Percentiles rank a stretch among this genome's conserved stretches.
These are phyloP conservation scores for Penicillium hesseltinei DNA, from an alignment of 2,329 filamentous ascomycete species.

Conservation along the genomic window DNA sequence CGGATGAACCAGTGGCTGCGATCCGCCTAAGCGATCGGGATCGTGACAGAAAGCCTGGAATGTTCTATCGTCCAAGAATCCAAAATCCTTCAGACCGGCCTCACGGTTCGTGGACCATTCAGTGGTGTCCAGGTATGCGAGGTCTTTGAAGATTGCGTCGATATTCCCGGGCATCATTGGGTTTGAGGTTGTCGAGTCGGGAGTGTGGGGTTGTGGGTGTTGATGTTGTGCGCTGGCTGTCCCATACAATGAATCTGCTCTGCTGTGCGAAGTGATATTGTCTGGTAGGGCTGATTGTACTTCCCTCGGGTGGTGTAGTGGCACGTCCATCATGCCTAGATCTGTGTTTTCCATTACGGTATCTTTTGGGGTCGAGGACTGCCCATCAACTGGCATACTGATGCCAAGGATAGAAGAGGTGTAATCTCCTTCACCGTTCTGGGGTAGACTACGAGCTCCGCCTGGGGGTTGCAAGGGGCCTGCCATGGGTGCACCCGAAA, in stretches of 20 bases:
- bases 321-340: slow-evolving; percentile 23
- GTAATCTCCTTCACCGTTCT: slow-evolving; percentile 22
- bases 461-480: slow-evolving; percentile 12
- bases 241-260: slow-evolving; percentile 20
- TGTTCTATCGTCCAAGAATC: slow-evolving; percentile 45
- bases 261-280: slow-evolving; percentile 18
- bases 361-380: slow-evolving; percentile 35
- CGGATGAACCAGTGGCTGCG: slow-evolving; percentile 38
- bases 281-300: slow-evolving; percentile 16
- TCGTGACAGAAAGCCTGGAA: slow-evolving; percentile 48
- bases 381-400: slow-evolving; percentile 33
- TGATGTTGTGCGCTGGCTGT: slow-evolving; percentile 16
- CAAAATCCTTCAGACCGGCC: slow-evolving; percentile 44
- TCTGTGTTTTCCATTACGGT: slow-evolving; percentile 31
- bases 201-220: slow-evolving; percentile 31
- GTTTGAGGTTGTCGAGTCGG: slow-evolving; percentile 35
- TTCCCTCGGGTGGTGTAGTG: slow-evolving; percentile 19
- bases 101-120: slow-evolving; percentile 45
- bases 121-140: slow-evolving; percentile 47
- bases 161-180: slow-evolving; percentile 29
- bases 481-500: slow-evolving; percentile 2
- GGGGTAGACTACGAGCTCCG: slow-evolving; percentile 10
- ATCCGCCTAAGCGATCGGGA: slow-evolving; percentile 41
- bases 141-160: slow-evolving; percentile 47
- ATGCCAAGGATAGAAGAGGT: slow-evolving; percentile 33